Evolutionary conservation across 2,329 filamentous ascomycete species (phyloP), one percentile per base, ranked within the genome.

Genomic region (Elsinoe fawcettii): DNA sequence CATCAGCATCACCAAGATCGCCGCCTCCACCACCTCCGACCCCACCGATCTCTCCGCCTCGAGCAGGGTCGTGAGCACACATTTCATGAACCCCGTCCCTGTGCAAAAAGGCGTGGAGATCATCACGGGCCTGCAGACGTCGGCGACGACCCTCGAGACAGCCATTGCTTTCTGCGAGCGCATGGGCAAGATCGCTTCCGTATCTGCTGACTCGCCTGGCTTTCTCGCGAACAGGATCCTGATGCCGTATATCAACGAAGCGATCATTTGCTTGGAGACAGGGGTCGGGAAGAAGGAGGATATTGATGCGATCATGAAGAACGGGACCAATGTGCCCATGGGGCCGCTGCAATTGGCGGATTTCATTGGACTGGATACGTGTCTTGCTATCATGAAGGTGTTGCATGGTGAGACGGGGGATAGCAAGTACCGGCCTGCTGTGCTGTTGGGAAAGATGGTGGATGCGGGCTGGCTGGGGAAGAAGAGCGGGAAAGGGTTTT

Each of bases 211-310:
- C 72, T 84, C 88, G 0, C 93, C 93, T 0, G 93, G 93, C 1
- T 99, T 99, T 77, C 78, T 99, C 22, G 93, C 93, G 30, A 99
- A 99, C 72, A 81, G 93, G 8, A 99, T 99, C 60, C 76, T 99
- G 59, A 99, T 99, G 93, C 93, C 93, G 0, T 99, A 99, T 71
- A 96, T 99, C 77, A 99, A 99, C 71, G 93, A 99, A 75, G 93
- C 95, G 7, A 80, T 99, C 64, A 92, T 96, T 62, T 99, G 93
- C 72, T 78, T 99, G 12, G 93, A 99, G 75, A 96, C 93, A 0
- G 88, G 89, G 2, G 84, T 99, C 0, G 93, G 93, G 16, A 81
- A 83, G 62, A 86, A 88, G 64, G 91, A 97, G 67, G 88, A 92
- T 62, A 99, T 99, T 63, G 93, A 99, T 69, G 85, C 81, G 63